Evolutionary conservation across 768 basidiomycete genomes (phyloP).

Genomic region (Mycena chlorophos): DNA sequence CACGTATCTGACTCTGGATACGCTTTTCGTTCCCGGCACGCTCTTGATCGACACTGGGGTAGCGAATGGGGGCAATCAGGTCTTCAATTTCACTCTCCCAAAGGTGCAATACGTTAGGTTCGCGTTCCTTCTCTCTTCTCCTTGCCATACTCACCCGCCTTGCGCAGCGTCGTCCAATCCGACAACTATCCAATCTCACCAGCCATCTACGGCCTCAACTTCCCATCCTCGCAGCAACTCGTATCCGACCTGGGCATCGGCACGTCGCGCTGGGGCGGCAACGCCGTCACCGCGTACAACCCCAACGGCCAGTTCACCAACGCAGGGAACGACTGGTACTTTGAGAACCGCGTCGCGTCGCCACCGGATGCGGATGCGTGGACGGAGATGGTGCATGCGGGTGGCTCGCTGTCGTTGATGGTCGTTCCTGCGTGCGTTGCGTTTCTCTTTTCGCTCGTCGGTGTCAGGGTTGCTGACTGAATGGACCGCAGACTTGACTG

Average conservation of each 20-base stretch:
- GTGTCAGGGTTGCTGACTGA: background rate
- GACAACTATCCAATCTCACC: constrained; percentile 45
- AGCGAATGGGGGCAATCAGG: constrained; percentile 35
- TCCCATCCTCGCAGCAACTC: constrained; percentile 47
- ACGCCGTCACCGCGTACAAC: constrained; percentile 57
- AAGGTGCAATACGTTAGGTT: constrained; percentile 44
- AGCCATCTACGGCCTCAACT: constrained; percentile 55
- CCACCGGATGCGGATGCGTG: constrained; percentile 46
- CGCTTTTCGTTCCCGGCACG: constrained; percentile 41
- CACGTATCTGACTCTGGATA: constrained; percentile 47
- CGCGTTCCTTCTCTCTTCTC: background rate
- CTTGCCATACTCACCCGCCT: background rate
- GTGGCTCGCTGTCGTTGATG: constrained; percentile 44
- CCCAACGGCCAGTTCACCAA: constrained; percentile 52
- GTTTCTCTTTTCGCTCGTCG: background rate
- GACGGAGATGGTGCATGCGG: constrained; percentile 48
- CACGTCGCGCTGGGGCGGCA: constrained; percentile 55
- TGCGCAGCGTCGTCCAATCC: constrained; percentile 36
- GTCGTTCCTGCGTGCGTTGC: constrained; percentile 55
- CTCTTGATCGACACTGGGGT: constrained; percentile 34
- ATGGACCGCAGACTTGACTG: constrained; percentile 47
- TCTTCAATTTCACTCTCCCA: constrained; percentile 46
- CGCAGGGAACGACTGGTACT: constrained; percentile 57
- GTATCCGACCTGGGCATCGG: constrained; percentile 50
- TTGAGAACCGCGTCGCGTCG: constrained; percentile 50